Conservation (phyloP, 1,284 basidiomycete genomes). For the Papiliotrema laurentii region DNA sequence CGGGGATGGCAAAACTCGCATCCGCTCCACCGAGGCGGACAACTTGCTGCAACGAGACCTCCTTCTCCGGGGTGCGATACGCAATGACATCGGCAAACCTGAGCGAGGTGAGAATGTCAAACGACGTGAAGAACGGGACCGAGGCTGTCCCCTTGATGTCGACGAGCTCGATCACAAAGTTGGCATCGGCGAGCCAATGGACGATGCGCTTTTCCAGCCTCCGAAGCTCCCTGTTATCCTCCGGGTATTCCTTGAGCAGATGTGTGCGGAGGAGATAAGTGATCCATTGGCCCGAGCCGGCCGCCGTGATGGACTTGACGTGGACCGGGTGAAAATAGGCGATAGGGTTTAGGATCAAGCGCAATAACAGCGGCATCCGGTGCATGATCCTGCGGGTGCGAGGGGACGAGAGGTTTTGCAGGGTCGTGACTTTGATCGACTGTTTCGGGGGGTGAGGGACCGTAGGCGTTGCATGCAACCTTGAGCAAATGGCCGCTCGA, state of each 20-base stretch:
- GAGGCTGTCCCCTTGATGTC: conserved; percentile 13
- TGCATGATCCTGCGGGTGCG: conserved; percentile 8
- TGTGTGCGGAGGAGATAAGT: conserved; percentile 10
- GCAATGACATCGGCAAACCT: conserved; percentile 15
- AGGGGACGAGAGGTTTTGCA: conserved; percentile 12
- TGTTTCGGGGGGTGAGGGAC: conserved; percentile 17
- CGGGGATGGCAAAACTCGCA: conserved; percentile 16
- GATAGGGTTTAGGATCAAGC: conserved; percentile 19
- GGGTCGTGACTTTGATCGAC: conserved; percentile 20
- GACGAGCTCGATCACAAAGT: conserved; percentile 15
- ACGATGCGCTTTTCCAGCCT: conserved; percentile 14
- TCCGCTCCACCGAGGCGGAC: conserved; percentile 16
- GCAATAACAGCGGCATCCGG: conserved; percentile 15
- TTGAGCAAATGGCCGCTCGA: conserved; percentile 18
- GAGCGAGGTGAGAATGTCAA: conserved; percentile 13
- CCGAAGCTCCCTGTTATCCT: conserved; percentile 11
- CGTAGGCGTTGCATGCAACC: conserved; percentile 10
- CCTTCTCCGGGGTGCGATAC: conserved; percentile 5
- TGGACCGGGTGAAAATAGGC: conserved; percentile 17
- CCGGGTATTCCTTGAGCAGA: conserved; percentile 16
- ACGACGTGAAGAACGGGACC: conserved; percentile 12
- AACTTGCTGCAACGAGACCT: conserved; percentile 4
- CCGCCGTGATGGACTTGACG: conserved; percentile 17
- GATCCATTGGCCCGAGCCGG: conserved; percentile 12
- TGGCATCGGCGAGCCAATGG: conserved; percentile 16